phyloP scores from a whole-genome alignment of 1,284 basidiomycete species.

The Chalciporus sp. region DNA sequence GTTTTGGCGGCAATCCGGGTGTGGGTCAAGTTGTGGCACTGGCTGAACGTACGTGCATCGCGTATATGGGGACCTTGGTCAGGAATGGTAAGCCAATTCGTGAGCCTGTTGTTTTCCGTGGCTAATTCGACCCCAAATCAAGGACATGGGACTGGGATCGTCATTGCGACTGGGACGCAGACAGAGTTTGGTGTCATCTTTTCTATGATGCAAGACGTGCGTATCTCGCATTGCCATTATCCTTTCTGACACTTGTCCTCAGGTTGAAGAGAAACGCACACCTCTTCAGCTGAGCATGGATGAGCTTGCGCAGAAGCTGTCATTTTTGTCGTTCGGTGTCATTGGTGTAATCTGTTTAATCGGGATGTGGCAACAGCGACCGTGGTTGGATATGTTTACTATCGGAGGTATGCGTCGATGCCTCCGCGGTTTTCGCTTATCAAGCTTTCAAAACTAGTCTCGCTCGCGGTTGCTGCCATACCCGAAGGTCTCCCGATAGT shows the following conservation, averaged over 20 bases:
- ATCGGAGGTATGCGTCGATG: slow-evolving; percentile 75
- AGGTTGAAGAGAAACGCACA: slow-evolving; percentile 92
- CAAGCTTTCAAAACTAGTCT: slow-evolving; percentile 57
- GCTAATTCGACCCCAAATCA: slow-evolving; percentile 8
- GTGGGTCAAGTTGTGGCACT: slow-evolving; percentile 64
- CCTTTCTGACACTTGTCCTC: background rate
- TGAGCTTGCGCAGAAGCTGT: slow-evolving; percentile 92
- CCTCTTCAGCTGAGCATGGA: slow-evolving; percentile 96
- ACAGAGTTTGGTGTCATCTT: slow-evolving; percentile 98
- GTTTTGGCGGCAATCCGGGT: slow-evolving; percentile 15
- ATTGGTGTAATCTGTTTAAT: slow-evolving; percentile 94
- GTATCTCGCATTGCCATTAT: slow-evolving; percentile 29
- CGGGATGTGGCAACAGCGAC: slow-evolving; percentile 84
- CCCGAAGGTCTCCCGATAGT: slow-evolving; percentile 97
- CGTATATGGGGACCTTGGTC: slow-evolving; percentile 98
- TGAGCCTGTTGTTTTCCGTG: background rate
- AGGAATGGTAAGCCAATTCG: slow-evolving; percentile 65
- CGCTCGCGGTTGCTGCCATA: slow-evolving; percentile 95
- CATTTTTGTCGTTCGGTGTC: slow-evolving; percentile 86
- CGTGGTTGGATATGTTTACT: slow-evolving; percentile 98
- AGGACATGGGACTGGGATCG: slow-evolving; percentile 87
- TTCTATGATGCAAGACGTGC: slow-evolving; percentile 95
- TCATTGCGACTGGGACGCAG: slow-evolving; percentile 86
- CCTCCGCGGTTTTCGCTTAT: background rate
- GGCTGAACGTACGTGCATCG: slow-evolving; percentile 88